These are phyloP conservation scores for Pseudocohnilembus persalinus DNA, from an alignment of 169 alveolate genomes.

Conservation along the genomic window DNA sequence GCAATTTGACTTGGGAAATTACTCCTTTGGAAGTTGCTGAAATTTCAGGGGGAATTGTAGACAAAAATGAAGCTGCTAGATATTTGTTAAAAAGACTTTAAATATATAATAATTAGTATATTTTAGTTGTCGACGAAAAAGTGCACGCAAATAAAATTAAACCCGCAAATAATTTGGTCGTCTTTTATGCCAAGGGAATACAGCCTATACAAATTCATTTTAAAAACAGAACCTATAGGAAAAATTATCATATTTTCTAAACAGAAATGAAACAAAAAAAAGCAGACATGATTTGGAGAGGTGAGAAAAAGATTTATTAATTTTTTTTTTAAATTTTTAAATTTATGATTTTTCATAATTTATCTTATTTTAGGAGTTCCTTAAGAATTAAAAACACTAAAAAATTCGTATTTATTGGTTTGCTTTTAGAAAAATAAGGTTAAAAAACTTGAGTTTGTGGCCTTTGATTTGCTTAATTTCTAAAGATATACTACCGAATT, in stretches of 20 bases:
- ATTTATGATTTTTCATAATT: too few species aligned
- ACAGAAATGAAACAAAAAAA: slow-evolving; percentile 1
- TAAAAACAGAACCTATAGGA: slow-evolving; percentile 10
- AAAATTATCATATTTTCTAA: slow-evolving; percentile 7
- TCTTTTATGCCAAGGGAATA: slow-evolving; percentile 8
- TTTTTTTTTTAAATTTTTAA: too few species aligned
- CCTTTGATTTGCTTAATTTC: slow-evolving; percentile 7
- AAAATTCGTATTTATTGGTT: not conserved
- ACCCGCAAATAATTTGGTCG: not conserved
- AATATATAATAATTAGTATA: not conserved
- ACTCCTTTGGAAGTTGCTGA: slow-evolving; percentile 12
- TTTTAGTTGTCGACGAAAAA: slow-evolving; percentile 1
- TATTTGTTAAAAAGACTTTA: slow-evolving; percentile 3
- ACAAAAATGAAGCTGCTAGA: slow-evolving; percentile 16
- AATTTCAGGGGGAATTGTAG: slow-evolving; percentile 9
- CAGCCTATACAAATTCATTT: slow-evolving; percentile 18
- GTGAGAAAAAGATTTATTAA: not conserved
- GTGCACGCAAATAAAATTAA: slow-evolving; percentile 2
- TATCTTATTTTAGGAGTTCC: slow-evolving; percentile 13
- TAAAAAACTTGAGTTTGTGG: slow-evolving; percentile 7
- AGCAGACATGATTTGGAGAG: not conserved
- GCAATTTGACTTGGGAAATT: slow-evolving; percentile 14
- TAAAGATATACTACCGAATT: not conserved
- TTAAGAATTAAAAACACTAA: slow-evolving; percentile 16
- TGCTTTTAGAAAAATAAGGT: not conserved